Conservation (phyloP, 2,329 filamentous ascomycete species). For the Penicillium sp. region DNA sequence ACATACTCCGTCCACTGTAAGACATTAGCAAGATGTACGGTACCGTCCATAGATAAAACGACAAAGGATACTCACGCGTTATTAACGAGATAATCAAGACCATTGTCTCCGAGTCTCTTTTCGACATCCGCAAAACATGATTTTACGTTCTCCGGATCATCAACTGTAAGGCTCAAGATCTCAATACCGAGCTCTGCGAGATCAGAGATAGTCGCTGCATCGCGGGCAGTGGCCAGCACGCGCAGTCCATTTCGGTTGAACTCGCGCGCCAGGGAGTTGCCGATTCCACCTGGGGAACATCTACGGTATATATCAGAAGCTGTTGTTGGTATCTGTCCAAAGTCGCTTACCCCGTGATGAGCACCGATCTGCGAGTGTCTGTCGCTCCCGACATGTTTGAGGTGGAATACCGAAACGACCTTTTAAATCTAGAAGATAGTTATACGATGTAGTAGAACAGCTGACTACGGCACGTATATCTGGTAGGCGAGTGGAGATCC, state of each 20-base stretch:
- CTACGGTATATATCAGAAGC: conserved; percentile 12
- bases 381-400: conserved; percentile 18
- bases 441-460: not conserved
- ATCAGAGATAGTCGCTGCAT: conserved; percentile 42
- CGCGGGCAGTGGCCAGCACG: conserved; percentile 52
- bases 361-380: conserved; percentile 33
- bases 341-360: conserved; percentile 37
- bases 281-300: conserved; percentile 47
- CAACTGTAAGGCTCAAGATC: conserved; percentile 48
- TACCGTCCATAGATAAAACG: not conserved
- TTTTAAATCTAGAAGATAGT: too few species aligned
- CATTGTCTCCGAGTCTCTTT: conserved; percentile 39
- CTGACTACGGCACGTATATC: not conserved
- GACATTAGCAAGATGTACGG: not conserved
- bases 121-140: conserved; percentile 42
- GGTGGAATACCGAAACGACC: not conserved
- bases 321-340: not conserved
- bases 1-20: conserved; percentile 27
- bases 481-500: not conserved
- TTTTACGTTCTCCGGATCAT: conserved; percentile 42
- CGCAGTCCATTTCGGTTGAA: conserved; percentile 47
- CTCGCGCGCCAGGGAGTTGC: conserved; percentile 50
- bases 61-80: conserved; percentile 40
- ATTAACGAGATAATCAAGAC: conserved; percentile 51
- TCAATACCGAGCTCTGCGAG: conserved; percentile 46